Percentiles rank a stretch among this genome's conserved stretches.
Evolutionary conservation across 352 stramenopile genomes (phyloP).

Genomic region (Pythium aristosporum): DNA sequence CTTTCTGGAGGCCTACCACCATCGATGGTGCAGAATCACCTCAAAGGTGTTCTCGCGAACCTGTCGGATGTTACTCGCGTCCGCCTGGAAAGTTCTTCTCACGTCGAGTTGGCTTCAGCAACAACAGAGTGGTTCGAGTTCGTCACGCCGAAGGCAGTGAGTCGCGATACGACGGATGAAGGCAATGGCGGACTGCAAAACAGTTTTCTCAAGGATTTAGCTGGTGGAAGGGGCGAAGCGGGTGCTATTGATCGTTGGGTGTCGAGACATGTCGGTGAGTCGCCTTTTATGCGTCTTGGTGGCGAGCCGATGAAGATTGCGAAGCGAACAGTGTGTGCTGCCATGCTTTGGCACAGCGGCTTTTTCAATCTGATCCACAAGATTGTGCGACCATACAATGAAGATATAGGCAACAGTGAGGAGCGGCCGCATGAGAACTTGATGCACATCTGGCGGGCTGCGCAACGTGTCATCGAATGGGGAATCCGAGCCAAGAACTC

Average conservation of each 20-base stretch:
- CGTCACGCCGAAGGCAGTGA: constrained; percentile 55
- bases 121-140: constrained; percentile 56
- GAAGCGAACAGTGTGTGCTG: constrained; percentile 76
- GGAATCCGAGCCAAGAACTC: constrained; percentile 88
- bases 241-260: constrained; percentile 71
- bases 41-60: constrained; percentile 55
- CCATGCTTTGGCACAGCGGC: constrained; percentile 89
- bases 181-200: constrained; percentile 25
- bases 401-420: constrained; percentile 64
- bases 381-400: constrained; percentile 29
- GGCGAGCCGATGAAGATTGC: constrained; percentile 88
- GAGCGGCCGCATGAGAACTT: constrained; percentile 84
- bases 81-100: constrained; percentile 2
- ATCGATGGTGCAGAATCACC: constrained; percentile 55
- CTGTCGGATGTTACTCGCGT: constrained; percentile 40
- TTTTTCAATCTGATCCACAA: constrained; percentile 63
- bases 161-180: constrained; percentile 9
- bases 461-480: constrained; percentile 88
- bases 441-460: constrained; percentile 89
- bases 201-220: constrained; percentile 68
- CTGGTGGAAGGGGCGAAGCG: constrained; percentile 58
- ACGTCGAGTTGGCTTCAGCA: constrained; percentile 36
- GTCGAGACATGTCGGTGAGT: constrained; percentile 82
- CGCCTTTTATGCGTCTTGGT: constrained; percentile 72
- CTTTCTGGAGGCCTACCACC: constrained; percentile 73